Percentiles rank a stretch among this genome's conserved stretches.
These are phyloP conservation scores for Emmonsiellopsis sp. DNA, from an alignment of 2,329 filamentous ascomycete species.

Conservation along the genomic window DNA sequence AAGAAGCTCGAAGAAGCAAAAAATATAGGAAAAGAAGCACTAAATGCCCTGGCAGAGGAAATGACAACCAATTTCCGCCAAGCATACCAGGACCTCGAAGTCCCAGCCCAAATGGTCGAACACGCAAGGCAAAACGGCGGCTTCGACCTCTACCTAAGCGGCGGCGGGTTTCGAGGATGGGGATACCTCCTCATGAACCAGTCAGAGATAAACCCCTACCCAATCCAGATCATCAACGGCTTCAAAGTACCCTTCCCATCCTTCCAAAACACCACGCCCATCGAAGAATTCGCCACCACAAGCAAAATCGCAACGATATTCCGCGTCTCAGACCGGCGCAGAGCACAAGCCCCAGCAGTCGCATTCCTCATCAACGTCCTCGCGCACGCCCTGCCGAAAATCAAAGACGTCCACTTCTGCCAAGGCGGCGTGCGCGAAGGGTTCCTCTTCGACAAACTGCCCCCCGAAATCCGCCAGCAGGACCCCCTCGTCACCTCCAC, in stretches of 20 bases:
- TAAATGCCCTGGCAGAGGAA: slow-evolving; percentile 43
- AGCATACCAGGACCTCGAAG: slow-evolving; percentile 49
- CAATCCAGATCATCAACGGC: slow-evolving; percentile 72
- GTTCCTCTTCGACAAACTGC: slow-evolving; percentile 63
- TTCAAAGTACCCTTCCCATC: slow-evolving; percentile 52
- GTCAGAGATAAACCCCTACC: slow-evolving; percentile 66
- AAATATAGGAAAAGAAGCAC: slow-evolving; percentile 35
- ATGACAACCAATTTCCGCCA: slow-evolving; percentile 51
- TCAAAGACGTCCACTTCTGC: slow-evolving; percentile 71
- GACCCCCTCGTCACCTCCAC: slow-evolving; percentile 61
- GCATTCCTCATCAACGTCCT: slow-evolving; percentile 71
- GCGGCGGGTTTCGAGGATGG: slow-evolving; percentile 84
- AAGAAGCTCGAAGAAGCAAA: slow-evolving; percentile 43
- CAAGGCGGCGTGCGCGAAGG: slow-evolving; percentile 83
- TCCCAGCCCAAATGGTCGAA: slow-evolving; percentile 46
- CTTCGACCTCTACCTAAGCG: slow-evolving; percentile 73
- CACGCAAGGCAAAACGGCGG: slow-evolving; percentile 38
- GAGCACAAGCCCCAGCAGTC: slow-evolving; percentile 76
- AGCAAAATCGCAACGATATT: slow-evolving; percentile 40
- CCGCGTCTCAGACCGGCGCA: slow-evolving; percentile 70
- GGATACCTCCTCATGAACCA: slow-evolving; percentile 80
- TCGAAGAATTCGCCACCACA: slow-evolving; percentile 32
- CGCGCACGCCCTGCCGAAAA: slow-evolving; percentile 57
- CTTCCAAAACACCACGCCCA: slow-evolving; percentile 49
- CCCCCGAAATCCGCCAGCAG: slow-evolving; percentile 48